Evolutionary conservation across 371 early-diverging fungal species (phyloP), one percentile per base, ranked within the genome.

Genomic region (Mortierella sp.): DNA sequence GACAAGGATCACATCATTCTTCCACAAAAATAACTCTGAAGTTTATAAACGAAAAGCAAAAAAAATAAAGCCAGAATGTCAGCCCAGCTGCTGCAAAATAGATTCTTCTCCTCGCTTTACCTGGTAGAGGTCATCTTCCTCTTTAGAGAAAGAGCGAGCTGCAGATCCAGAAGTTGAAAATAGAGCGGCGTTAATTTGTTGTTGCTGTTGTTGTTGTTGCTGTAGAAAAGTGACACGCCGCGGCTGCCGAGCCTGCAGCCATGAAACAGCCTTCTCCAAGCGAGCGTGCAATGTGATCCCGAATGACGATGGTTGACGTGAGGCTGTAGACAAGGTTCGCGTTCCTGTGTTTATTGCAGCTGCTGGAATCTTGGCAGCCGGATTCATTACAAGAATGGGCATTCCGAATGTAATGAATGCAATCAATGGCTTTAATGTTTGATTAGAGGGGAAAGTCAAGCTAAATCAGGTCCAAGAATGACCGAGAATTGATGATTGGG

Each of bases 121-220:
- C 82, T 76, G 82, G 58, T 81, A 81, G 8, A 81, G 69, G 28
- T 81, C 82, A 1, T 81, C 76, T 41, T 81, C 82, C 41, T 81
- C 82, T 47, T 81, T 76, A 13, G 76, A 67, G 6, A 70, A 69
- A 11, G 65, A 65, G 7, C 73, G 72, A 15, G 65, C 57, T 9
- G 58, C 32, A 1, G 48, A 9, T 9, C 57, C 52, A 1, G 72
- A 69, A 10, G 74, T 80, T 19, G 68, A 67, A 38, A 74, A 74
- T 22, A 68, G 28, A 2, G 70, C 67, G 4, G 71, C 55, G 19
- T 21, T n/a, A 9, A 43, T 16, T 5, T 53, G 75, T 22, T 43
- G 68, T 36, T 59, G 66, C 13, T 36, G 60, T 28, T 43, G 67
- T 63, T 55, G 68, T n/a, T 3, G 60, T 52, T 58, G 55, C 2